Percentiles rank a stretch among this genome's conserved stretches.
Evolutionary conservation across 345 rosid species (phyloP).

Genomic region (Corymbia maculata): DNA sequence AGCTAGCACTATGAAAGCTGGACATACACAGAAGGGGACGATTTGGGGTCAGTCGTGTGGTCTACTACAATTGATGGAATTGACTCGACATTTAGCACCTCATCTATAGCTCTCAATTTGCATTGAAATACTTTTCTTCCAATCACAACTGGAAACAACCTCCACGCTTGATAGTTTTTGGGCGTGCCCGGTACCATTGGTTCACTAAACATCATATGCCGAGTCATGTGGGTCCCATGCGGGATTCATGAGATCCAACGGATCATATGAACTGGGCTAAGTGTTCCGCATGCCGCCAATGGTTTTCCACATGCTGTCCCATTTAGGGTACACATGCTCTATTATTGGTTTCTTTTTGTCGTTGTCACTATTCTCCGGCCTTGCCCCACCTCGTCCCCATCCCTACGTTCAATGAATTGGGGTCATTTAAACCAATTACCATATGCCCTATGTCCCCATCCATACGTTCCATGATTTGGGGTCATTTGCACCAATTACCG

Average conservation of each 20-base stretch:
- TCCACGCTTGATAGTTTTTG: not conserved
- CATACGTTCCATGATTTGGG: no score
- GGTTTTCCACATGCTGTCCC: not conserved
- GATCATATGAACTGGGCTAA: not conserved
- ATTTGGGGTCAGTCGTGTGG: not conserved
- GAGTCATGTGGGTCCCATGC: not conserved
- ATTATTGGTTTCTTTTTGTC: not conserved
- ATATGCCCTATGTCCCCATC: not conserved
- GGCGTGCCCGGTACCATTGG: not conserved
- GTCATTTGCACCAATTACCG: no score
- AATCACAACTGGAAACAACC: not conserved
- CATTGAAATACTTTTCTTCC: not conserved
- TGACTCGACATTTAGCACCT: not conserved
- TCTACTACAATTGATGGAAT: not conserved
- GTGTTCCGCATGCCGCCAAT: rapidly evolving
- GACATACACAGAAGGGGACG: not conserved
- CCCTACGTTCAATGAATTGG: not conserved
- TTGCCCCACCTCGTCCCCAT: not conserved
- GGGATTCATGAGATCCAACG: not conserved
- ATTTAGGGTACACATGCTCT: rapidly evolving
- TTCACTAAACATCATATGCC: not conserved
- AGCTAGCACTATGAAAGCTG: not conserved
- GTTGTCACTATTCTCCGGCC: not conserved
- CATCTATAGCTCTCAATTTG: not conserved
- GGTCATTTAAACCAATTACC: not conserved